phyloP scores from a whole-genome alignment of 768 basidiomycete genomes.

The Termitomyces sp. region DNA sequence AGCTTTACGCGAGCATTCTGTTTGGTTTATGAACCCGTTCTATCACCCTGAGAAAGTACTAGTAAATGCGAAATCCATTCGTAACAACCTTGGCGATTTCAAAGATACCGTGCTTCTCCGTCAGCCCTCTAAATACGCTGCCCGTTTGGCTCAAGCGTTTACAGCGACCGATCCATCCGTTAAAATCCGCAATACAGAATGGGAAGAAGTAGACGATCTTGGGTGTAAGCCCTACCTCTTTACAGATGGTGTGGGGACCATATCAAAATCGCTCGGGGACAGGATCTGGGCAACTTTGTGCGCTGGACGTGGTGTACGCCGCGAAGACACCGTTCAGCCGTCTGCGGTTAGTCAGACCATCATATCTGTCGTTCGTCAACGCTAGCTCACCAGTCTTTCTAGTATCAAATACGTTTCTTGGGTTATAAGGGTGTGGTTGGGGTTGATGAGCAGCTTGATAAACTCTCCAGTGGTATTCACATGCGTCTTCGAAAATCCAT shows the following conservation, averaged over 20 bases:
- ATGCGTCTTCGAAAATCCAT: slow-evolving; percentile 72
- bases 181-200: slow-evolving; percentile 45
- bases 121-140: slow-evolving; percentile 76
- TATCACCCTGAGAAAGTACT: slow-evolving; percentile 31
- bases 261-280: slow-evolving; percentile 52
- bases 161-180: slow-evolving; percentile 77
- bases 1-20: slow-evolving; percentile 70
- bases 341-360: slow-evolving; percentile 53
- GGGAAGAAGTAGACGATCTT: slow-evolving; percentile 60
- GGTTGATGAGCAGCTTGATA: slow-evolving; percentile 51
- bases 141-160: slow-evolving; percentile 79
- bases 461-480: slow-evolving; percentile 39
- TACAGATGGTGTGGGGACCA: slow-evolving; percentile 81
- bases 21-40: slow-evolving; percentile 78
- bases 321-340: slow-evolving; percentile 36
- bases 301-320: slow-evolving; percentile 28
- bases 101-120: slow-evolving; percentile 35
- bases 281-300: slow-evolving; percentile 57
- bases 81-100: slow-evolving; percentile 66
- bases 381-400: neutral
- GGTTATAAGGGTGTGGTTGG: slow-evolving; percentile 81
- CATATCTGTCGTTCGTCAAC: neutral
- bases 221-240: slow-evolving; percentile 37
- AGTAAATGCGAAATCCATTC: slow-evolving; percentile 55
- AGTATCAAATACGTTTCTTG: slow-evolving; percentile 80